phyloP scores from a whole-genome alignment of 768 basidiomycete species.

The Rhodotorula paludigena region DNA sequence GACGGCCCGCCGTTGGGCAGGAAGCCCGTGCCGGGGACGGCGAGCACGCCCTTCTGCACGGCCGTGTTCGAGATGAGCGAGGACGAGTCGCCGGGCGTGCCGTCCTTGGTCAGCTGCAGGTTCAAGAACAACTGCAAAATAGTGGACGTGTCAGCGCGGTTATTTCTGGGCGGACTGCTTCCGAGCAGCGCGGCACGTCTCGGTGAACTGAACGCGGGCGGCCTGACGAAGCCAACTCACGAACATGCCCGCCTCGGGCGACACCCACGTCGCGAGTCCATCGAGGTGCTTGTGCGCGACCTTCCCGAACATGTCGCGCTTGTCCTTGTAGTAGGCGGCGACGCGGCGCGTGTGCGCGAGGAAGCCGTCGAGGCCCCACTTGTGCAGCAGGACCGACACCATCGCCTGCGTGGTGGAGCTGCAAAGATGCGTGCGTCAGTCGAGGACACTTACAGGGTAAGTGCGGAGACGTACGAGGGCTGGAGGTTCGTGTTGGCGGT shows the following conservation, averaged over 20 bases:
- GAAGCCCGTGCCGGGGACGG: conserved; percentile 76
- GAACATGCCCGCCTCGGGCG: conserved; percentile 80
- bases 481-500: conserved; percentile 57
- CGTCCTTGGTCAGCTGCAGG: conserved; percentile 42
- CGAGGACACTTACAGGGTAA: conserved; percentile 37
- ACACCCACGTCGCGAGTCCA: conserved; percentile 59
- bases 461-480: conserved; percentile 40
- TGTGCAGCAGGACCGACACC: conserved; percentile 56
- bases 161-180: too few species aligned
- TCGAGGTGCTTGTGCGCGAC: conserved; percentile 71
- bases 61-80: conserved; percentile 68
- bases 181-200: too few species aligned
- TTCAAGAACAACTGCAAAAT: conserved; percentile 28
- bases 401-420: conserved; percentile 53
- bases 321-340: conserved; percentile 57
- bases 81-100: conserved; percentile 61
- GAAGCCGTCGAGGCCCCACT: conserved; percentile 76
- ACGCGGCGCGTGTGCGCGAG: conserved; percentile 57
- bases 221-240: conserved; percentile 49
- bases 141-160: not conserved
- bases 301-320: conserved; percentile 70
- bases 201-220: too few species aligned
- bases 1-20: conserved; percentile 66
- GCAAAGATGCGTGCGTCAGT: conserved; percentile 3
- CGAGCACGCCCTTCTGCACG: conserved; percentile 75